phyloP scores from a whole-genome alignment of 2,329 filamentous ascomycete species.

The Bimuria novae-zelandiae region DNA sequence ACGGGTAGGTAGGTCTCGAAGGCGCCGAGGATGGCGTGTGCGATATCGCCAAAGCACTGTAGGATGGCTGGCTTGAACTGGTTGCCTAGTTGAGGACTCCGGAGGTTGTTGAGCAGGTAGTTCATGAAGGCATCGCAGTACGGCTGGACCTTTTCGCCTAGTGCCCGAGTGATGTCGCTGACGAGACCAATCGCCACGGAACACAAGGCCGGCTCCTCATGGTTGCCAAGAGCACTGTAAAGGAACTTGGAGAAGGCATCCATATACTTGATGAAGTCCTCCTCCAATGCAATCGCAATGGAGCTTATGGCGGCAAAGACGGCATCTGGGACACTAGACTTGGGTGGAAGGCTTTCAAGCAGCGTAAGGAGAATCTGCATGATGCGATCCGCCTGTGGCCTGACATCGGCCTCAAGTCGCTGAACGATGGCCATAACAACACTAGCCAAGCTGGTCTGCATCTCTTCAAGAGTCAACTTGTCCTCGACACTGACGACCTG shows the following conservation, averaged over 20 bases:
- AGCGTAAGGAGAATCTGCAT: conserved; percentile 88
- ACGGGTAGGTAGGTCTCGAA: conserved; percentile 94
- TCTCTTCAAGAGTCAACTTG: conserved; percentile 92
- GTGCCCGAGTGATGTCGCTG: conserved; percentile 90
- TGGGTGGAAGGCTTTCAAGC: conserved; percentile 74
- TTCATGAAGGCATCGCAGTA: conserved; percentile 99
- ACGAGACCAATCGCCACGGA: conserved; percentile 97
- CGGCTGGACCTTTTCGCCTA: conserved; percentile 88
- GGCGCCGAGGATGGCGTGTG: conserved; percentile 85
- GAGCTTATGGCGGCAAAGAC: conserved; percentile 90
- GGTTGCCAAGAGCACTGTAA: conserved; percentile 91
- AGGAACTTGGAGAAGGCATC: conserved; percentile 90
- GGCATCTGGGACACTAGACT: conserved; percentile 93
- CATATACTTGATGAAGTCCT: conserved; percentile 97
- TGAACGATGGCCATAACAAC: conserved; percentile 91
- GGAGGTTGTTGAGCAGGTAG: conserved; percentile 86
- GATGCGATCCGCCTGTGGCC: conserved; percentile 87
- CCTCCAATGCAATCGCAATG: conserved; percentile 88
- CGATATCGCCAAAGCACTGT: conserved; percentile 97
- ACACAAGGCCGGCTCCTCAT: conserved; percentile 92
- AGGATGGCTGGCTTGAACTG: conserved; percentile 98
- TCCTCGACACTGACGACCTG: conserved; percentile 98
- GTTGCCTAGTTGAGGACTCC: conserved; percentile 86
- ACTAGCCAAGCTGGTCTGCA: conserved; percentile 93
- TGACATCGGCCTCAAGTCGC: conserved; percentile 87